Percentiles rank a stretch among this genome's conserved stretches.
phyloP scores from a whole-genome alignment of 345 rosid genomes.

The Dimocarpus longan region DNA sequence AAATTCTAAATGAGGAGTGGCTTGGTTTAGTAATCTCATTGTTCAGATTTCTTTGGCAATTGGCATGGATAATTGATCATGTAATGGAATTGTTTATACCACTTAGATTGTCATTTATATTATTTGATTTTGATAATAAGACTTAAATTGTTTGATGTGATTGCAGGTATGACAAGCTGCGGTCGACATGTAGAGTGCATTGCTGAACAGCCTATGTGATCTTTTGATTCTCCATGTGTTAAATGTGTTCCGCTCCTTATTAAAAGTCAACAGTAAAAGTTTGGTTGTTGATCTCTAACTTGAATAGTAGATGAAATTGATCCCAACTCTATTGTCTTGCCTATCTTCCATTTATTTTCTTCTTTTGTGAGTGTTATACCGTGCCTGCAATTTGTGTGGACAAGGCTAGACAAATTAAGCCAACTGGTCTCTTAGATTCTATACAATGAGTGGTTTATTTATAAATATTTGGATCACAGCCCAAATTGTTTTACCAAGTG shows the following conservation, averaged over 20 bases:
- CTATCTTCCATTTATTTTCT: not conserved
- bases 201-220: conserved; percentile 8
- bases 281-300: conserved; percentile 25
- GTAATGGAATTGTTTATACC: not conserved
- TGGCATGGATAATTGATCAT: not conserved
- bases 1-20: not conserved
- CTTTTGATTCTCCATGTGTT: conserved; percentile 25
- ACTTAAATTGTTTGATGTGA: not conserved
- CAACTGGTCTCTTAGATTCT: not conserved
- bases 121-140: not conserved
- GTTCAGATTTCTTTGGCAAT: not conserved
- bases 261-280: conserved; percentile 2
- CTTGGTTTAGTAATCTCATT: not conserved
- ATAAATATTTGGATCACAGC: not conserved
- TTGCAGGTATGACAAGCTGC: conserved; percentile 35
- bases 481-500: no score
- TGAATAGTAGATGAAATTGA: conserved; percentile 27
- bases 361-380: not conserved
- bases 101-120: no score
- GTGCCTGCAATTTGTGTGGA: not conserved
- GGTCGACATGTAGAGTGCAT: conserved; percentile 19
- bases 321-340: not conserved
- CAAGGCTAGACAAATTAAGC: not conserved
- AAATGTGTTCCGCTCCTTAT: conserved; percentile 26
- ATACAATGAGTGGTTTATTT: not conserved